These are phyloP conservation scores for Solanum hybrid DNA, from an alignment of 305 asterid species.

Conservation along the genomic window DNA sequence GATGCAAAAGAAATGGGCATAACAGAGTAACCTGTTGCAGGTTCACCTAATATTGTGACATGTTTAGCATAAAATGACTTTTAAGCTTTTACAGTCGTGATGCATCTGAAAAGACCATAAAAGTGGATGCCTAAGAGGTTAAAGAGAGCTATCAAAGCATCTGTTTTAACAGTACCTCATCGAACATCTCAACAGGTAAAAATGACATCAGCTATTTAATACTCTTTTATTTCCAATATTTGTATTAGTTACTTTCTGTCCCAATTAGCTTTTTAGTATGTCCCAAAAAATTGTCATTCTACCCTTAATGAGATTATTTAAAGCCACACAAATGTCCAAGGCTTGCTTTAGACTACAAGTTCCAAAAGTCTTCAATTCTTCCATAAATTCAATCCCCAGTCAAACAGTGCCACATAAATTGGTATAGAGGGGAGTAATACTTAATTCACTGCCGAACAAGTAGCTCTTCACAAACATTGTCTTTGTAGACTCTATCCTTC, in stretches of 20 bases:
- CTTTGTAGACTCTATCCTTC: neutral
- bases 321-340: neutral
- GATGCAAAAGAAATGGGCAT: neutral
- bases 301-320: neutral
- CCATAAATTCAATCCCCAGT: neutral
- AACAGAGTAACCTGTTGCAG: neutral
- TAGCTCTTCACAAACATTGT: neutral
- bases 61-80: neutral
- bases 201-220: neutral
- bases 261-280: neutral
- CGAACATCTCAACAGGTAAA: neutral
- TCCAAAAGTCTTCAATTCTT: neutral
- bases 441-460: neutral
- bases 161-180: neutral
- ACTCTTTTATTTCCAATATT: neutral
- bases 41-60: neutral
- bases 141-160: neutral
- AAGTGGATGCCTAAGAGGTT: neutral
- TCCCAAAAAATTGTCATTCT: neutral
- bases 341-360: neutral
- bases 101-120: neutral
- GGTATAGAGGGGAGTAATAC: neutral
- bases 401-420: neutral
- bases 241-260: neutral
- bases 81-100: neutral